Conservation (phyloP, 768 basidiomycete species). For the Peribolospora kevripleyi region DNA sequence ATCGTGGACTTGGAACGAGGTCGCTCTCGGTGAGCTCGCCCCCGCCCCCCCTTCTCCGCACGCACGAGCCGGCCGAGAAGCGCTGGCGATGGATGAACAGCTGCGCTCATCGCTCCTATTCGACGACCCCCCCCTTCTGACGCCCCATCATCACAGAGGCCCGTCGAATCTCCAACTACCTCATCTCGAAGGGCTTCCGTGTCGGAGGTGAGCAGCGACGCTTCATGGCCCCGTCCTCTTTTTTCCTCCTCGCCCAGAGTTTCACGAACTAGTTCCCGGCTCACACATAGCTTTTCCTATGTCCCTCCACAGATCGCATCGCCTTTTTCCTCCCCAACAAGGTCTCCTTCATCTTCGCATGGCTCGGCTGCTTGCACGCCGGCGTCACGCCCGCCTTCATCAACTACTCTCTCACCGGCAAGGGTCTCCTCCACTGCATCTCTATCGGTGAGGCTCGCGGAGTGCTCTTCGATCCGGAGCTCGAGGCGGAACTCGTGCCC, state of each 20-base stretch:
- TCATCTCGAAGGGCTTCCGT: constrained; percentile 1
- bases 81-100: too few species aligned
- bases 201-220: neutral
- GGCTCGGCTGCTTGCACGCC: constrained; percentile 7
- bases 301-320: neutral
- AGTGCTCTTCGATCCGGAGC: constrained; percentile 8
- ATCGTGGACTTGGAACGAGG: constrained; percentile 2
- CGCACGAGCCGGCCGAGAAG: neutral
- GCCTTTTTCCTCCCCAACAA: constrained; percentile 10
- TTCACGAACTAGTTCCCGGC: too few species aligned
- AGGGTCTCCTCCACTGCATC: constrained; percentile 8
- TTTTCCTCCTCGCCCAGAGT: too few species aligned
- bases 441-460: neutral
- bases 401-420: constrained; percentile 8
- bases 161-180: constrained; percentile 4
- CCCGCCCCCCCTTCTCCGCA: neutral
- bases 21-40: neutral
- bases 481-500: constrained; percentile 1
- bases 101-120: neutral
- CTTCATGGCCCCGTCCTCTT: too few species aligned
- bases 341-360: constrained; percentile 4
- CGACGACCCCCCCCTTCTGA: neutral
- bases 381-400: constrained; percentile 10
- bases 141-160: neutral
- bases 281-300: too few species aligned